A percentile compares a stretch with the other conserved stretches of the same genome.
phyloP scores from a whole-genome alignment of 2,329 filamentous ascomycete species.

The Pestalotiopsis sp. region DNA sequence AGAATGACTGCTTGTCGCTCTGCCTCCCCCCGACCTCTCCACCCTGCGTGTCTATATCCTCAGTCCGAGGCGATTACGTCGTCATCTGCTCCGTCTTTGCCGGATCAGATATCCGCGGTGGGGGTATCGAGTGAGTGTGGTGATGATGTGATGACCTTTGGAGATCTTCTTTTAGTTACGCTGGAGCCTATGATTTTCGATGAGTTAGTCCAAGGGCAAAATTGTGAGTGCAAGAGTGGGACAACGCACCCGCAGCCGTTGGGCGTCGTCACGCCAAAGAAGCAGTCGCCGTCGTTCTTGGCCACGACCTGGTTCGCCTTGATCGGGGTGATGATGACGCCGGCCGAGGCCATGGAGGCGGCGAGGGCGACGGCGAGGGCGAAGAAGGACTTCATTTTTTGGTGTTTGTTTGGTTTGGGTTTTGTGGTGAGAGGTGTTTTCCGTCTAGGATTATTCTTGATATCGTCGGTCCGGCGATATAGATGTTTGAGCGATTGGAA shows the following conservation, averaged over 20 bases:
- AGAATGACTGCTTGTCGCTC: neutral
- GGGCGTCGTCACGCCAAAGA: conserved; percentile 58
- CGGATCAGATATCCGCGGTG: neutral
- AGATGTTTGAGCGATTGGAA: neutral
- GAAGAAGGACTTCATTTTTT: conserved; percentile 46
- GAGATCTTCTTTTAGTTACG: neutral
- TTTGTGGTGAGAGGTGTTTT: neutral
- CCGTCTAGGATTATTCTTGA: neutral
- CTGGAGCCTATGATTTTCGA: neutral
- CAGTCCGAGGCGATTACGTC: neutral
- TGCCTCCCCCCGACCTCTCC: neutral
- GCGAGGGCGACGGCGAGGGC: conserved; percentile 45
- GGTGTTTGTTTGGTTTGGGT: too few relatives aligned
- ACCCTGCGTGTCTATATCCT: neutral
- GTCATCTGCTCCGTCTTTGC: neutral
- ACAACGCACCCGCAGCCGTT: conserved; percentile 59
- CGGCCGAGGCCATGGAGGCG: conserved; percentile 51
- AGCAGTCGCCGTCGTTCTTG: conserved; percentile 53
- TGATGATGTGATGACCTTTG: neutral
- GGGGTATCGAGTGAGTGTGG: neutral
- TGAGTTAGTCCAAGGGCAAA: neutral
- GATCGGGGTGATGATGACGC: conserved; percentile 60
- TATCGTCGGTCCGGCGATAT: neutral
- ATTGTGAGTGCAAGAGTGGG: neutral
- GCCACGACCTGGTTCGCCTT: conserved; percentile 53